Evolutionary conservation across 1,139 yeast species (phyloP), one percentile per base, ranked within the genome.

Genomic region (Pichia sp.): DNA sequence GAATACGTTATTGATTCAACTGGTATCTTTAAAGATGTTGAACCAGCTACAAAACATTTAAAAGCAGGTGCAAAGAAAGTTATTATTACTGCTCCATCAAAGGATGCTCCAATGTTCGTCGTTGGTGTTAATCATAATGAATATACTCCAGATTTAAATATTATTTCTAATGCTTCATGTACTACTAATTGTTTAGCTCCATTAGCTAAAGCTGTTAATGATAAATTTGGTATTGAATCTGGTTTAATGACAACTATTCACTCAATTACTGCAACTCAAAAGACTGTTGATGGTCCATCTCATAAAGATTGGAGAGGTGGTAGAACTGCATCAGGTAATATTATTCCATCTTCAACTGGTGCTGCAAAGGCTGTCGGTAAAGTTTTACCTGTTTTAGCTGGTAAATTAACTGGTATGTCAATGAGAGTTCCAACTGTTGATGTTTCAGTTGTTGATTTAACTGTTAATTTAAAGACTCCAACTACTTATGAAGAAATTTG

Each of bases 251-350:
- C 94, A 73, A 84, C 94, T 54, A 87, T 84, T 59, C 94, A 84
- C 78, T 82, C 92, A 65, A 78, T 84, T 70, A 84, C 94, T 60
- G 94, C 94, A 57, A 82, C 94, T 57, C 94, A 84, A 72, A 84
- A 84, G 80, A 82, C 92, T 53, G 94, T 84, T 58, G 94, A 84
- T 69, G 94, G 94, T 78, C 90, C 94, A 68, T 84, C 94, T 70
- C 89, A 82, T 79, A 84, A 84, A 77, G 94, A 84, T 76, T 84
- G 94, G 94, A 82, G 94, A 82, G 94, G 92, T 73, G 94, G 94
- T 70, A 80, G 94, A 78, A 83, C 92, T 62, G 94, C 94, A 65
- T 82, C 90, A 56, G 94, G 87, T 68, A 84, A 84, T 82, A 84
- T 84, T 65, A 84, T 84, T 63, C 94, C 94, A 71, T 82, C 92